These are phyloP conservation scores for Amaranthus palmeri DNA, from an alignment of 148 eudicot genomes.

Conservation along the genomic window DNA sequence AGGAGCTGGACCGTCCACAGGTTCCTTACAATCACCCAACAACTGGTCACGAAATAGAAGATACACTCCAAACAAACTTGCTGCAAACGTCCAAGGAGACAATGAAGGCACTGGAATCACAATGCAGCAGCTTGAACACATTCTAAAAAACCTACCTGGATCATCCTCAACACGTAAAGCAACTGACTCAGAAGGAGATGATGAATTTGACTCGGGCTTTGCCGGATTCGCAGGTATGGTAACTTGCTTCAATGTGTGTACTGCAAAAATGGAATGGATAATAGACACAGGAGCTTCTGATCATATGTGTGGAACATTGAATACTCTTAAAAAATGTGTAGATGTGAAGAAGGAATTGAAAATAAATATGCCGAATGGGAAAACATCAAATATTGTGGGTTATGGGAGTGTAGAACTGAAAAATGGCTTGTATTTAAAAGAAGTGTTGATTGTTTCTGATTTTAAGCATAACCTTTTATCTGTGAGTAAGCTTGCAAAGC, in stretches of 20 bases:
- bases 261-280: neutral
- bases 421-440: neutral
- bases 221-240: neutral
- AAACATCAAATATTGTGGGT: neutral
- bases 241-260: neutral
- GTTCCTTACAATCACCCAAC: neutral
- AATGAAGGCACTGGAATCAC: neutral
- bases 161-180: too few relatives aligned
- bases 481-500: neutral
- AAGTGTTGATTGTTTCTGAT: neutral
- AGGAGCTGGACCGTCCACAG: neutral
- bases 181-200: neutral
- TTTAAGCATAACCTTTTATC: neutral
- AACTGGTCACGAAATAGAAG: neutral
- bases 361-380: neutral
- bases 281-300: neutral
- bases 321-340: rapidly evolving
- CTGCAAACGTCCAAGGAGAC: neutral
- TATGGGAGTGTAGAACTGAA: neutral
- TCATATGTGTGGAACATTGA: neutral
- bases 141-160: neutral
- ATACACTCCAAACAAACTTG: neutral
- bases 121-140: neutral
- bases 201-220: neutral
- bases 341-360: neutral